phyloP scores from a whole-genome alignment of 148 eudicot genomes.

The Fagopyrum esculentum region DNA sequence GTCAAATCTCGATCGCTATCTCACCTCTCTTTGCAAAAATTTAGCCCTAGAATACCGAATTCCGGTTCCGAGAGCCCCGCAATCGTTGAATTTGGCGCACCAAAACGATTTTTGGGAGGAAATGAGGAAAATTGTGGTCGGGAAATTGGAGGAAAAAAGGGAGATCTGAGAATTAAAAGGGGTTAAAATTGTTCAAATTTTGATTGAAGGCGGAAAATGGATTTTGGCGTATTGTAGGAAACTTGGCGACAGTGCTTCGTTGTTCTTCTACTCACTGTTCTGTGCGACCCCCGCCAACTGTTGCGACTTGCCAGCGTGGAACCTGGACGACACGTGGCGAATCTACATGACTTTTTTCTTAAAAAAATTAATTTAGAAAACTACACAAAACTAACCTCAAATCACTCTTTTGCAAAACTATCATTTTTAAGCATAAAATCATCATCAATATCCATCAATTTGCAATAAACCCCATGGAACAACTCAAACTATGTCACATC shows the following conservation, averaged over 20 bases:
- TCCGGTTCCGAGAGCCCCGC: neutral
- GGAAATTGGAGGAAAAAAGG: neutral
- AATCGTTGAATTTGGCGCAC: neutral
- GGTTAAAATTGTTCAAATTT: neutral
- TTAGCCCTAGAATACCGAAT: conserved; percentile 3
- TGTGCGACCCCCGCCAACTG: neutral
- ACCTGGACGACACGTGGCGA: neutral
- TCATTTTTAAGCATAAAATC: no score
- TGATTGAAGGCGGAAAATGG: neutral
- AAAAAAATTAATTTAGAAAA: no score
- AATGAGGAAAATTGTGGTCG: no score
- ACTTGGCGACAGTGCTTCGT: neutral
- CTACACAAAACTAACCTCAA: no score
- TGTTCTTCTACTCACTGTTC: conserved; percentile 1
- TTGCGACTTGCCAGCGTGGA: neutral
- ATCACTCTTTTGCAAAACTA: no score
- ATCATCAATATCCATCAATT: no score
- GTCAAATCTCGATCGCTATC: neutral
- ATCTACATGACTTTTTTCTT: neutral
- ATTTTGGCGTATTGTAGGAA: neutral
- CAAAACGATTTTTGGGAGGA: neutral
- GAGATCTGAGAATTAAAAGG: neutral
- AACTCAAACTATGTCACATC: no score
- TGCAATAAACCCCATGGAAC: no score
- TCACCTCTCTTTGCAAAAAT: neutral